A percentile compares a stretch with the other conserved stretches of the same genome.
Conservation (phyloP, 306 rosid genomes). For the Sindora glabra region DNA sequence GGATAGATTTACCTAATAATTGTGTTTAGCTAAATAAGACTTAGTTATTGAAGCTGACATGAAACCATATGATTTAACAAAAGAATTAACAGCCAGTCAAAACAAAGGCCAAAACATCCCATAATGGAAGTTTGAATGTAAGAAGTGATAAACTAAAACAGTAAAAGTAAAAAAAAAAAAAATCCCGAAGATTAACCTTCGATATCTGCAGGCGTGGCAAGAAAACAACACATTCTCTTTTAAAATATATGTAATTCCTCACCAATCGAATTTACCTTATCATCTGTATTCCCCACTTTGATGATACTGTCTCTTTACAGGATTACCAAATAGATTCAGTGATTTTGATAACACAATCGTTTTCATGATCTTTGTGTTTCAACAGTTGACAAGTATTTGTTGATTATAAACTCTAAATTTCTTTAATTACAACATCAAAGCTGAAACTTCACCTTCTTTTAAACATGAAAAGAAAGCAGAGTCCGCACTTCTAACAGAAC, state of each 20-base stretch:
- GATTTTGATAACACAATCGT: slow-evolving; percentile 21
- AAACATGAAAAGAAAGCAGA: too few relatives aligned
- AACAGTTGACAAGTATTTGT: background rate
- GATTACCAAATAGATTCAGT: slow-evolving; percentile 23
- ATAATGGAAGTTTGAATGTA: background rate
- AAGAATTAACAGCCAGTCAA: slow-evolving; percentile 1
- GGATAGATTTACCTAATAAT: slow-evolving; percentile 25
- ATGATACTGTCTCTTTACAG: slow-evolving; percentile 6
- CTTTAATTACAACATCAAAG: too few relatives aligned
- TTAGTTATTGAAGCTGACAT: slow-evolving; percentile 26
- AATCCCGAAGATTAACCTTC: too few relatives aligned
- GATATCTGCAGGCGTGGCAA: background rate
- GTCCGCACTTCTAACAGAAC: too few relatives aligned
- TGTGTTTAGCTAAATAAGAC: slow-evolving; percentile 8
- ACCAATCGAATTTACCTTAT: slow-evolving; percentile 11
- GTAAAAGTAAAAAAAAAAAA: background rate
- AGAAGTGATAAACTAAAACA: background rate
- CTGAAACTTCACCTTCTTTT: too few relatives aligned
- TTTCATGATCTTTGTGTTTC: slow-evolving; percentile 19
- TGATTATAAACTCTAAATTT: background rate
- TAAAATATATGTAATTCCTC: background rate
- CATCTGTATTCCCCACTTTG: background rate
- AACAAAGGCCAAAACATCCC: background rate
- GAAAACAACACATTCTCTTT: slow-evolving; percentile 24
- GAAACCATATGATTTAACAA: slow-evolving; percentile 6